Evolutionary conservation across 768 basidiomycete species (phyloP).

Genomic region (Trametes cinnabarina): DNA sequence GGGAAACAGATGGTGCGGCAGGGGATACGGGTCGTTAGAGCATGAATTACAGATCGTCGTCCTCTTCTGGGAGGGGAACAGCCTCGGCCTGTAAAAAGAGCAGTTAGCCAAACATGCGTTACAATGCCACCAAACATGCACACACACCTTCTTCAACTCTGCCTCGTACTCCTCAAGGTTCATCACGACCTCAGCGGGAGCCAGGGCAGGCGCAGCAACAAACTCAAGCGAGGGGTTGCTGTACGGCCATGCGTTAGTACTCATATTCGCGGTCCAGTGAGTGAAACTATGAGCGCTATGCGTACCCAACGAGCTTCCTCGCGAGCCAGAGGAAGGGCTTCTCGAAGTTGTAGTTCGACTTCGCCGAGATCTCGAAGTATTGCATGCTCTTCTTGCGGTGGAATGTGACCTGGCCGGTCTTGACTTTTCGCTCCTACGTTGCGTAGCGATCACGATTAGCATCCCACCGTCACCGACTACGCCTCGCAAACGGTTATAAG

Average conservation of each 20-base stretch:
- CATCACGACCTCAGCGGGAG: constrained; percentile 88
- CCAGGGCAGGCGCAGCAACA: constrained; percentile 93
- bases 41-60: constrained; percentile 56
- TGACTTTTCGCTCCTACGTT: constrained; percentile 95
- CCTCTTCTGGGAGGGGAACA: constrained; percentile 97
- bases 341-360: constrained; percentile 99
- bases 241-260: not conserved
- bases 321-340: constrained; percentile 99
- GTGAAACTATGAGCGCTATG: constrained; percentile 9
- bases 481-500: constrained; percentile 24
- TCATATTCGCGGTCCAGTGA: not conserved
- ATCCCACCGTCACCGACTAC: not conserved
- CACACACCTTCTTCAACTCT: constrained; percentile 68
- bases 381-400: constrained; percentile 99
- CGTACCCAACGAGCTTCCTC: constrained; percentile 94
- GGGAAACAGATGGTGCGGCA: constrained; percentile 17
- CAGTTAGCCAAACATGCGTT: constrained; percentile 1
- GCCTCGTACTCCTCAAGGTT: constrained; percentile 71
- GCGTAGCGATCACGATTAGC: constrained; percentile 2
- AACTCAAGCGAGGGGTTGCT: constrained; percentile 90
- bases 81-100: constrained; percentile 62
- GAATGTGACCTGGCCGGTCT: constrained; percentile 98
- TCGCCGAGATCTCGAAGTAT: constrained; percentile 99
- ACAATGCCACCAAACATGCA: not conserved
- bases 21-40: constrained; percentile 12